Evolutionary conservation across 495 filamentous ascomycete species (phyloP), one percentile per base, ranked within the genome.

Genomic region (Letharia lupina): DNA sequence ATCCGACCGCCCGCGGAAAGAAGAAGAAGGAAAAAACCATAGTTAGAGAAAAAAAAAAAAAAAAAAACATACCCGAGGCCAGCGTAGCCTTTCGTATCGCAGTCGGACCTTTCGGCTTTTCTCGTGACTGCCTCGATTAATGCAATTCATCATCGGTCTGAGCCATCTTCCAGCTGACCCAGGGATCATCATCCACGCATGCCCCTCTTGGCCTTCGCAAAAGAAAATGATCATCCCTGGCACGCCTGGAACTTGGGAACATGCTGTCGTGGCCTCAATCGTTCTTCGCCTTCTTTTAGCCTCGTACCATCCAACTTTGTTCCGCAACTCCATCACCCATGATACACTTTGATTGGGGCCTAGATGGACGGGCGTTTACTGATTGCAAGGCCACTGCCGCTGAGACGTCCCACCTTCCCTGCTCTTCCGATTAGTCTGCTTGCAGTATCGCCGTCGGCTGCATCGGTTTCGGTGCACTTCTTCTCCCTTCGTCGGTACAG

Each of bases 401-500:
- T 48, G 58, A 50, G 64, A 60, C 44, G 44, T 60, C 23, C 40
- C 58, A 60, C n/a, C 23, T 47, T 61, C 63, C 63, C 44, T 57
- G 39, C 64, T 61, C 64, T 61, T 65, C 64, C 64, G 64, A 65
- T 65, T 65, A 65, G 64, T 61, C 45, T 48, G n/a, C 40, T 58
- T 65, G 64, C 64, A 65, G 45, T 47, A 60, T 65, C 50, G 58
- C 56, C 40, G 58, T 65, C 64, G 58, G 64, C 37, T 65, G 28
- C 44, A 60, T 65, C 58, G 42, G 52, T 65, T 60, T 33, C 52
- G 18, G 31, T 35, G 13, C 28, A 18, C 52, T 35, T 33, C 64
- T 23, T 60, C 56, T 50, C 28, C 11, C 42, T 58, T 60, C 33
- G 63, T 39, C 28, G 28, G 63, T 60, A 65, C 56, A 65, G 15